Evolutionary conservation across 208 protist genomes (phyloP), one percentile per base, ranked within the genome.

Genomic region (Histomonas meleagridis): DNA sequence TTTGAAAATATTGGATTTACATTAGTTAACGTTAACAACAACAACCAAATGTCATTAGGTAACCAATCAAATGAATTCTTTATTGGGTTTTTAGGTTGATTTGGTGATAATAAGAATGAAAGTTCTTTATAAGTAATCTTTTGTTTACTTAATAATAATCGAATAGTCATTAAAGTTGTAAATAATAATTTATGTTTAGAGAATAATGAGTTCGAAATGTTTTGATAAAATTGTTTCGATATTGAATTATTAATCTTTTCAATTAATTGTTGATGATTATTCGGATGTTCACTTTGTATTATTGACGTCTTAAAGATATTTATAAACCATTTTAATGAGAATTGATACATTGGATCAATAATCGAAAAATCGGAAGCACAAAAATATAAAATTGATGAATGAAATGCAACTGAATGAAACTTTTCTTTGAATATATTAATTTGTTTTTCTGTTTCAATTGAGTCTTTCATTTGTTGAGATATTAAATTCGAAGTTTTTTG

Each of bases 111-210:
- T 12, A 96, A 69, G 65, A 95, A 95, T 28, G 53, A 57, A 38
- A 76, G 94, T 76, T 95, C 92, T 28, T 18, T 65, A 5, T 43
- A 43, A 40, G 92, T 53, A 14, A 96, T 91, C 23, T 92, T 7
- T 90, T 92, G 95, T 23, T 96, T 96, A 53, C 81, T 69, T 4
- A 72, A 46, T 0, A 91, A n/a, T n/a, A 91, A 21, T 28, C 86
- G 16, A 5, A 53, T 40, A 43, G 86, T 38, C 96, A 99, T 98
- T 94, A 99, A 97, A 94, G 99, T 98, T 49, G 97, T 96, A 49
- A 99, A 98, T 49, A 99, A 96, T 38, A 99, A 94, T 95, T 99
- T 99, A 95, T 99, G 98, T 49, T 97, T 95, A 94, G 98, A 97
- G 92, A 99, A 99, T 43, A 98, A 95, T 93, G 97, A 97, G 91